Evolutionary conservation across 2,329 filamentous ascomycete genomes (phyloP).

Genomic region (Microsporum audouinii): DNA sequence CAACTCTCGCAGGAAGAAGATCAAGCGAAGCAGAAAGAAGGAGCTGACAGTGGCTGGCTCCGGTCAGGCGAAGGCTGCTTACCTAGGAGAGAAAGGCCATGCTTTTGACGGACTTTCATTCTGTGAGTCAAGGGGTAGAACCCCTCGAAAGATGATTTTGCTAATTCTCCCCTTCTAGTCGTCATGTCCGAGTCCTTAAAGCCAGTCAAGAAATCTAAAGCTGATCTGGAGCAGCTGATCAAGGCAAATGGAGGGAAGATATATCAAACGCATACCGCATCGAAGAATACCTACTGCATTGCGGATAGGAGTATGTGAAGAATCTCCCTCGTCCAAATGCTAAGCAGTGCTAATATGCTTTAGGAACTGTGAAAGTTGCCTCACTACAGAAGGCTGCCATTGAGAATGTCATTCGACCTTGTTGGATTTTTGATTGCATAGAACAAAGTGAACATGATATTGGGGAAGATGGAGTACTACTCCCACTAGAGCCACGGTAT

Average conservation of each 20-base stretch:
- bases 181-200: slow-evolving; percentile 49
- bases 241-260: slow-evolving; percentile 73
- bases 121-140: slow-evolving; percentile 35
- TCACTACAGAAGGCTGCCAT: slow-evolving; percentile 63
- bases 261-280: slow-evolving; percentile 58
- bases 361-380: slow-evolving; percentile 61
- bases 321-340: background rate
- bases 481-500: slow-evolving; percentile 51
- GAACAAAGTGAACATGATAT: slow-evolving; percentile 45
- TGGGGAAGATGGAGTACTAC: slow-evolving; percentile 44
- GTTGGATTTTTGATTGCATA: slow-evolving; percentile 77
- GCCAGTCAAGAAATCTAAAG: slow-evolving; percentile 63
- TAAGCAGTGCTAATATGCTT: background rate
- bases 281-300: slow-evolving; percentile 55
- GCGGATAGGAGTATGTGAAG: slow-evolving; percentile 55
- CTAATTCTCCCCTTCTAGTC: slow-evolving; percentile 23
- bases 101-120: slow-evolving; percentile 70
- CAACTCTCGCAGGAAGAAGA: slow-evolving; percentile 51
- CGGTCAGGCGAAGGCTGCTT: slow-evolving; percentile 38
- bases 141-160: background rate
- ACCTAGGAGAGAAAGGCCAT: slow-evolving; percentile 49
- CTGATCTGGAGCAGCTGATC: slow-evolving; percentile 66
- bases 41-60: slow-evolving; percentile 64
- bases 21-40: slow-evolving; percentile 50
- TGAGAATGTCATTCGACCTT: slow-evolving; percentile 62